phyloP scores from a whole-genome alignment of 2,329 filamentous ascomycete species.

The Ascochyta koolunga region DNA sequence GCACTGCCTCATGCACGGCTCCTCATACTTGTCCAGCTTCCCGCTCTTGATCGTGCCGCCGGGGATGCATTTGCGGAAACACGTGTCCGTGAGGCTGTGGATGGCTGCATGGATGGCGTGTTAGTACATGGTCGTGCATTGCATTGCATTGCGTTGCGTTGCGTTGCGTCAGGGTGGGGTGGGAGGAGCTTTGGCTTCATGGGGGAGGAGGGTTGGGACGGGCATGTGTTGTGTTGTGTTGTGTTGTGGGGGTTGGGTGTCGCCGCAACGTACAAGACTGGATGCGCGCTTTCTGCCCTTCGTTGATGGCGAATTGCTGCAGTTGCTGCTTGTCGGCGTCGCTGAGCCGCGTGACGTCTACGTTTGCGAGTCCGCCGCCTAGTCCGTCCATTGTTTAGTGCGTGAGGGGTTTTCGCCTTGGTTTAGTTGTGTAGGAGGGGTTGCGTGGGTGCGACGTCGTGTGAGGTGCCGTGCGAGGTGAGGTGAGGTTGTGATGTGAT shows the following conservation, averaged over 20 bases:
- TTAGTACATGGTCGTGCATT: no score
- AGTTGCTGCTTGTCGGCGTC: constrained; percentile 86
- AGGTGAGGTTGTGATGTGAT: constrained; percentile 16
- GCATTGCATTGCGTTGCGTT: no score
- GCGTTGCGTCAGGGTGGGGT: no score
- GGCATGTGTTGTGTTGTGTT: no score
- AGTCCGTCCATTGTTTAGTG: constrained; percentile 38
- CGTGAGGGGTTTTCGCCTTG: background rate
- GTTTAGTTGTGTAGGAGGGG: background rate
- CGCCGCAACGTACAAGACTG: constrained; percentile 48
- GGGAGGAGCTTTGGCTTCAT: no score
- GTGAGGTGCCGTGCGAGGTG: background rate
- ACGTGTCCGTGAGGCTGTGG: constrained; percentile 74
- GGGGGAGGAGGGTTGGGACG: background rate
- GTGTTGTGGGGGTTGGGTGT: no score
- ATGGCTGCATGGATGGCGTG: constrained; percentile 54
- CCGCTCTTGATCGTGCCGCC: constrained; percentile 71
- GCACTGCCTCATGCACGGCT: constrained; percentile 87
- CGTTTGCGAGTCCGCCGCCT: constrained; percentile 53
- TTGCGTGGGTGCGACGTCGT: background rate
- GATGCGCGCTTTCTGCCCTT: constrained; percentile 83
- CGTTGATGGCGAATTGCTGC: constrained; percentile 81
- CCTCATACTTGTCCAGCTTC: constrained; percentile 77
- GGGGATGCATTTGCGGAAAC: constrained; percentile 94
- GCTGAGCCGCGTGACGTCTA: constrained; percentile 76